Conservation (phyloP, 1,284 basidiomycete species). For the Porodaedalea pini region DNA sequence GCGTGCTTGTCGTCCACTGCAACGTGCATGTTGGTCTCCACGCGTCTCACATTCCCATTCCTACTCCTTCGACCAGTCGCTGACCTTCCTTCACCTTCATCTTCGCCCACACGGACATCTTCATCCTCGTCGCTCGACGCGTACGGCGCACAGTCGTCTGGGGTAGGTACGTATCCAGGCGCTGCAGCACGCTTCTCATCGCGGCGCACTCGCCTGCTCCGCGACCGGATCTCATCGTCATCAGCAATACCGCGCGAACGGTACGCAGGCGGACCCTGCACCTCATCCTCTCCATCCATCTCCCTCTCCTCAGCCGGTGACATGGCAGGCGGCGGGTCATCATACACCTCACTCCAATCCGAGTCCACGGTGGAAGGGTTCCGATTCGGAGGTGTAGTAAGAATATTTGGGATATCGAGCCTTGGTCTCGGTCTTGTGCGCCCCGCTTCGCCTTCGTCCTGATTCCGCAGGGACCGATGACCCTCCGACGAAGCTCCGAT, state of each 20-base stretch:
- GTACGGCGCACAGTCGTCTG: slow-evolving; percentile 1
- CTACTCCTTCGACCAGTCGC: background rate
- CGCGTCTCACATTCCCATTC: background rate
- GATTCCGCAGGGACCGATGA: background rate
- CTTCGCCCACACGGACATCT: background rate
- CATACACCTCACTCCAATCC: background rate
- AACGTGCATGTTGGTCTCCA: slow-evolving; percentile 46
- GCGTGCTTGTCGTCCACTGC: slow-evolving; percentile 71
- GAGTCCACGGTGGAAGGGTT: no score
- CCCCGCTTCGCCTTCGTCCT: background rate
- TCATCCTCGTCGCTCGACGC: background rate
- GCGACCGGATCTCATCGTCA: background rate
- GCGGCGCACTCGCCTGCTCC: background rate
- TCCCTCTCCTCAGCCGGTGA: background rate
- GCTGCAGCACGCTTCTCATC: slow-evolving; percentile 11
- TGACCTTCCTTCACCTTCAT: background rate
- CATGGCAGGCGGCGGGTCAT: background rate
- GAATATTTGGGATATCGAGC: no score
- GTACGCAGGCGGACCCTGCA: slow-evolving; percentile 15
- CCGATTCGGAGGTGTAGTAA: no score
- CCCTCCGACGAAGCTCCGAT: background rate
- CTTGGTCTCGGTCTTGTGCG: no score
- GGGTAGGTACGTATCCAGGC: background rate
- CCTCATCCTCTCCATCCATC: background rate
- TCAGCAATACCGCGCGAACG: background rate